phyloP scores from a whole-genome alignment of 345 rosid species.

The Corymbia maculata region DNA sequence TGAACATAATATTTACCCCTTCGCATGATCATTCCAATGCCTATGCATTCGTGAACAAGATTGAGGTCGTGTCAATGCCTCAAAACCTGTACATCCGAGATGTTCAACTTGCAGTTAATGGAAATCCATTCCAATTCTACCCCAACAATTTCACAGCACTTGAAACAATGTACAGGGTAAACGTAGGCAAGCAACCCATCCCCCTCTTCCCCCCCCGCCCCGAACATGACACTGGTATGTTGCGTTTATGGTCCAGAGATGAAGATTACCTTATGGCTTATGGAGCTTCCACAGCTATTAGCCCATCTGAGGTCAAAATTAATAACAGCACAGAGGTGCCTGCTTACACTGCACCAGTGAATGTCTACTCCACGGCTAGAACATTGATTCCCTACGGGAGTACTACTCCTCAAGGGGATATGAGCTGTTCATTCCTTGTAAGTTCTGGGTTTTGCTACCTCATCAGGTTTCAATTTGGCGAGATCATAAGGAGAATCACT shows the following conservation, averaged over 20 bases:
- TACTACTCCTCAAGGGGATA: not conserved
- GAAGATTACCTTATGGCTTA: not conserved
- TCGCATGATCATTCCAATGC: not conserved
- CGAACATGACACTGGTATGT: conserved; percentile 9
- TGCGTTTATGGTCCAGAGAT: conserved; percentile 12
- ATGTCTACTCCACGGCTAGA: conserved; percentile 13
- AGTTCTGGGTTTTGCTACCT: conserved; percentile 19
- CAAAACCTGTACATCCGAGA: conserved; percentile 4
- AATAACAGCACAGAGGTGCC: not conserved
- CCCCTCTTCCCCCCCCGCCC: no score
- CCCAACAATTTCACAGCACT: not conserved
- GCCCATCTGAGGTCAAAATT: not conserved
- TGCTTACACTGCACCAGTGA: conserved; percentile 10
- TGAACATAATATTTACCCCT: conserved; percentile 8
- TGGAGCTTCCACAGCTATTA: not conserved
- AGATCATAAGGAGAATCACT: not conserved
- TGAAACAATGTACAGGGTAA: conserved; percentile 9
- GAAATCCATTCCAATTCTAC: not conserved
- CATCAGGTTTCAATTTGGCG: conserved; percentile 13
- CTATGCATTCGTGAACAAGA: not conserved
- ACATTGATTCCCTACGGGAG: not conserved
- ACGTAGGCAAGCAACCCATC: conserved; percentile 8
- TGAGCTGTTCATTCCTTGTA: conserved; percentile 17
- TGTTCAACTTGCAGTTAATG: not conserved
- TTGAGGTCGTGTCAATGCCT: conserved; percentile 19